phyloP scores from a whole-genome alignment of 1,284 basidiomycete species.

The Ganoderma lingzhi region DNA sequence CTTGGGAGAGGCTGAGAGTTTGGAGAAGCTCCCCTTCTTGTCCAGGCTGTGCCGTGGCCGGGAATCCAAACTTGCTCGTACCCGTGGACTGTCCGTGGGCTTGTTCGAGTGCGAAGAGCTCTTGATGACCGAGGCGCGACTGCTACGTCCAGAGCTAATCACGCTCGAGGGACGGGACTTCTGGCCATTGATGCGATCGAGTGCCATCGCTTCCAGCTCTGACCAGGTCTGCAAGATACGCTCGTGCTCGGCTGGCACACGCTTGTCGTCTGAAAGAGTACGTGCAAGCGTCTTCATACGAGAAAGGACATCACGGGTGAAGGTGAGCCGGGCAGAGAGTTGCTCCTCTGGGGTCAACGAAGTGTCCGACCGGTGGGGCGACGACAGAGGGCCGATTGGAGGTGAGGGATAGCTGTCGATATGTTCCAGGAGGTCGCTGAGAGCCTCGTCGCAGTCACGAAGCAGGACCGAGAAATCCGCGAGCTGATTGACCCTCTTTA shows the following conservation, averaged over 20 bases:
- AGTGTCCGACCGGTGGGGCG: constrained; percentile 52
- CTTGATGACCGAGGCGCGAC: constrained; percentile 53
- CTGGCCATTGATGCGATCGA: constrained; percentile 65
- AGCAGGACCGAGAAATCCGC: constrained; percentile 58
- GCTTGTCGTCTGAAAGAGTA: constrained; percentile 58
- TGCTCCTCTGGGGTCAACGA: constrained; percentile 68
- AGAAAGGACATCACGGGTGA: constrained; percentile 61
- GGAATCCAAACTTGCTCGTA: constrained; percentile 28
- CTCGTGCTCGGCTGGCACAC: constrained; percentile 63
- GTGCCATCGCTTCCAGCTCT: constrained; percentile 82
- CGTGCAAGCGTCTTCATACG: constrained; percentile 52
- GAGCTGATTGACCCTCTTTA: constrained; percentile 61
- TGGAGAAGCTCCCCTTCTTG: constrained; percentile 52
- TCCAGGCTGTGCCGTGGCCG: constrained; percentile 28
- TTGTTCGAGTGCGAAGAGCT: constrained; percentile 31
- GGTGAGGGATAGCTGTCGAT: constrained; percentile 77
- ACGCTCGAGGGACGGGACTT: constrained; percentile 73
- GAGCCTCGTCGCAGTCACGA: constrained; percentile 68
- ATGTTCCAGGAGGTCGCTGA: constrained; percentile 85
- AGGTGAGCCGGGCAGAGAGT: constrained; percentile 64
- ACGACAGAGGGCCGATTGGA: constrained; percentile 60
- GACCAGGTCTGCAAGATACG: constrained; percentile 80
- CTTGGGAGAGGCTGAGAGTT: constrained; percentile 55
- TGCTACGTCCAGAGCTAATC: constrained; percentile 61
- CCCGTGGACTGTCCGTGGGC: constrained; percentile 41